These are phyloP conservation scores for Tylopilus sp. DNA, from an alignment of 1,284 basidiomycete genomes.

Conservation along the genomic window DNA sequence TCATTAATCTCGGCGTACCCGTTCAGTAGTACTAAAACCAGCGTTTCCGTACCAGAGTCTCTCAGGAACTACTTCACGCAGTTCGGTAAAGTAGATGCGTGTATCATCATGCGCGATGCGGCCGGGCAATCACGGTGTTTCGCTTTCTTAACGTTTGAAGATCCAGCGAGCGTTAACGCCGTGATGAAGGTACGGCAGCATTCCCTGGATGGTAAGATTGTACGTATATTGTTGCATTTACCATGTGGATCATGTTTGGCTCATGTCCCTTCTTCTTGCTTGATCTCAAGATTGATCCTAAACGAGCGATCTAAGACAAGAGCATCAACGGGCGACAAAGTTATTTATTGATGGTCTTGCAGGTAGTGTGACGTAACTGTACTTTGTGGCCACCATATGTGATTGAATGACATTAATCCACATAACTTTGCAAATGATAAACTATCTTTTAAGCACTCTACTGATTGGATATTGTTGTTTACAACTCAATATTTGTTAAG, in stretches of 20 bases:
- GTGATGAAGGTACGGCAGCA: constrained; percentile 90
- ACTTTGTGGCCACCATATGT: no score
- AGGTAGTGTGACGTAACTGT: constrained; percentile 84
- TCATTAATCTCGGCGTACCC: constrained; percentile 31
- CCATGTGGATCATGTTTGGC: constrained; percentile 14
- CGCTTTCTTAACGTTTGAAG: constrained; percentile 89
- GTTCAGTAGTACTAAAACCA: constrained; percentile 40
- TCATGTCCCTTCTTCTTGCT: constrained; percentile 18
- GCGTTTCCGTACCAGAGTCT: constrained; percentile 52
- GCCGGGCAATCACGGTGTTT: constrained; percentile 89
- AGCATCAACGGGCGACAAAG: constrained; percentile 87
- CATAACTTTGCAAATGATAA: no score
- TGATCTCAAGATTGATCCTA: constrained; percentile 86
- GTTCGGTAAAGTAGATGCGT: constrained; percentile 87
- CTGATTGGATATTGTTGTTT: no score
- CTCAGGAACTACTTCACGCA: constrained; percentile 83
- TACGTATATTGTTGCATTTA: constrained; percentile 42
- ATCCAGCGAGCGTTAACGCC: constrained; percentile 80
- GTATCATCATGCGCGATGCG: constrained; percentile 93
- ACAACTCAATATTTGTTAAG: no score
- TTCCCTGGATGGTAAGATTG: constrained; percentile 89
- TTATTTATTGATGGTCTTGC: constrained; percentile 96
- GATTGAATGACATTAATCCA: no score
- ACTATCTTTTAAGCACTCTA: no score
- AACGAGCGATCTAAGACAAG: constrained; percentile 96